These are phyloP conservation scores for Russula olivacea DNA, from an alignment of 768 basidiomycete species.

Conservation along the genomic window DNA sequence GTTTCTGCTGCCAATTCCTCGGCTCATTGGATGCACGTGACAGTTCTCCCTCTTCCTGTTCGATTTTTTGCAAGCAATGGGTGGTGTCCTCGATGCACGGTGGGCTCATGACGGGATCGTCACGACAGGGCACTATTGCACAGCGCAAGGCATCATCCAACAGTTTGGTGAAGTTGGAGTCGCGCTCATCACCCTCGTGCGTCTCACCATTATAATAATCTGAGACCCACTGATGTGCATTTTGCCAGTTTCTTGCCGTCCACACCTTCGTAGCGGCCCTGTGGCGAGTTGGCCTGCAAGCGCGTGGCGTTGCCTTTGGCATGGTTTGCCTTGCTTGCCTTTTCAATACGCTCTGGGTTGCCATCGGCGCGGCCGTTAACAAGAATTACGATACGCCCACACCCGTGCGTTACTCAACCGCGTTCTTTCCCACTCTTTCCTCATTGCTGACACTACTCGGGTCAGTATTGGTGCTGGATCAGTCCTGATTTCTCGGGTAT, in stretches of 20 bases:
- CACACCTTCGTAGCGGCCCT: constrained; percentile 39
- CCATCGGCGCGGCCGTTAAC: constrained; percentile 30
- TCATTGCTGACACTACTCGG: constrained; percentile 10
- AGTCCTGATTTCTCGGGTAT: constrained; percentile 29
- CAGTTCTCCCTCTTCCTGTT: constrained; percentile 29
- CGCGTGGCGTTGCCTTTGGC: constrained; percentile 28
- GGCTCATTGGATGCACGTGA: constrained; percentile 22
- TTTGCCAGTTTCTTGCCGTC: constrained; percentile 29
- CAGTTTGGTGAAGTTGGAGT: constrained; percentile 41
- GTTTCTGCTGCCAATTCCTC: neutral
- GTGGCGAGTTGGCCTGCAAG: constrained; percentile 33
- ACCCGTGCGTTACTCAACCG: constrained; percentile 31
- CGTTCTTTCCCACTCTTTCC: neutral
- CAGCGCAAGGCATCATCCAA: constrained; percentile 37
- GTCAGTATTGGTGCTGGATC: constrained; percentile 43
- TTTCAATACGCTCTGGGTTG: constrained; percentile 33
- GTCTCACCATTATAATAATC: constrained; percentile 1
- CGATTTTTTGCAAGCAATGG: constrained; percentile 38
- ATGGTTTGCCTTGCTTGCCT: constrained; percentile 2
- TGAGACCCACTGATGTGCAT: constrained; percentile 28
- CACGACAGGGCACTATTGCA: constrained; percentile 33
- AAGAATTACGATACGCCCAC: constrained; percentile 33
- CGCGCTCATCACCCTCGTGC: constrained; percentile 39
- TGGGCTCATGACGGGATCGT: constrained; percentile 37
- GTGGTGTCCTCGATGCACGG: constrained; percentile 35